phyloP scores from a whole-genome alignment of 331 rosid genomes.

The Ulmus americana region DNA sequence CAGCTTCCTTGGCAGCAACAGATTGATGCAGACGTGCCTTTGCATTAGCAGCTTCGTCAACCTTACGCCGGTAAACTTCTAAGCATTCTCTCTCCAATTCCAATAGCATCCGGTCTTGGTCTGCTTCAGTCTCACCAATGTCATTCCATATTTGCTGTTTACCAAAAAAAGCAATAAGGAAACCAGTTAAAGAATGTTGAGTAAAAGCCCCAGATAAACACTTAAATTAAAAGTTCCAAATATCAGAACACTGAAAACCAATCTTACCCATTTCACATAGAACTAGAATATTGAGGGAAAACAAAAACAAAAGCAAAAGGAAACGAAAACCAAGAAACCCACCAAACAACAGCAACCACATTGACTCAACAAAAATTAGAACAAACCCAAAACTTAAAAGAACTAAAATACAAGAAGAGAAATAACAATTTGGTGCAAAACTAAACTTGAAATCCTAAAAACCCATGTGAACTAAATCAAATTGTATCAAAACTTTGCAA shows the following conservation, averaged over 20 bases:
- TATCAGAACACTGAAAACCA: background rate
- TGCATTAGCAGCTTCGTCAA: conserved; percentile 79
- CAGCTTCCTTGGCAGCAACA: conserved; percentile 89
- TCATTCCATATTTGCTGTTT: conserved; percentile 91
- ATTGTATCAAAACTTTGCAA: background rate
- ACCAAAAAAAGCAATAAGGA: conserved; percentile 15
- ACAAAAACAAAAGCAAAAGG: too few species aligned
- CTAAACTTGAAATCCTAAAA: conserved; percentile 1
- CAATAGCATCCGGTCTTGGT: conserved; percentile 69
- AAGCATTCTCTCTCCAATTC: conserved; percentile 93
- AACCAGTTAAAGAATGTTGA: conserved; percentile 12
- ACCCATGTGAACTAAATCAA: conserved; percentile 8
- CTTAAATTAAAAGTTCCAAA: background rate
- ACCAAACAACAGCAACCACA: background rate
- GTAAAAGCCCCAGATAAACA: background rate
- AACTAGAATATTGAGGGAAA: background rate
- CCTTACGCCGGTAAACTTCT: conserved; percentile 81
- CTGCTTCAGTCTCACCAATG: conserved; percentile 81
- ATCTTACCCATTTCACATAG: conserved; percentile 3
- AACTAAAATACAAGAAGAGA: background rate
- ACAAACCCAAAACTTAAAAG: background rate
- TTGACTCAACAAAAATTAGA: background rate
- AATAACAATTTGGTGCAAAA: background rate
- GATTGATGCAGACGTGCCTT: conserved; percentile 91
- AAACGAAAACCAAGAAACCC: background rate